These are phyloP conservation scores for Coix lacrymajobi DNA, from an alignment of 176 grass and related monocot species.

Conservation along the genomic window DNA sequence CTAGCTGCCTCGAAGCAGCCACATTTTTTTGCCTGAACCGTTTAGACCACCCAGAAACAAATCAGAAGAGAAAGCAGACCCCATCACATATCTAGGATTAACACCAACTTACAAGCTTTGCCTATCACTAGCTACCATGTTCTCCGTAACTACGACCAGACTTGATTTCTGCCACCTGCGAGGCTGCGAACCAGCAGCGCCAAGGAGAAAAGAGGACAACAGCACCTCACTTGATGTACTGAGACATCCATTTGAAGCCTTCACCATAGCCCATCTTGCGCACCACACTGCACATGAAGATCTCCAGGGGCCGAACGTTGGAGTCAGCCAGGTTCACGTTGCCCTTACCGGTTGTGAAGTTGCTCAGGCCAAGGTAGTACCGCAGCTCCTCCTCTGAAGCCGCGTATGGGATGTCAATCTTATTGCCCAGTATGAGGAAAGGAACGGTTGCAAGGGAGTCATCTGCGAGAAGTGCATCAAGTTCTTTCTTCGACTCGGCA, in stretches of 20 bases:
- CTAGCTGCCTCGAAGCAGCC: background rate
- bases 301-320: slow-evolving; percentile 53
- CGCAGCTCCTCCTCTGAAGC: slow-evolving; percentile 62
- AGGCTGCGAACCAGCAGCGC: background rate
- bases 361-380: slow-evolving; percentile 65
- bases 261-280: slow-evolving; percentile 63
- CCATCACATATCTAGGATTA: slow-evolving; percentile 21
- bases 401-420: slow-evolving; percentile 53
- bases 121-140: slow-evolving; percentile 22
- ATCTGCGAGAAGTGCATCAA: slow-evolving; percentile 44
- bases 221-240: slow-evolving; percentile 55
- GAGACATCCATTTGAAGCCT: slow-evolving; percentile 66
- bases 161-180: background rate
- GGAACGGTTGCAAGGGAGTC: slow-evolving; percentile 42
- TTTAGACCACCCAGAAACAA: slow-evolving; percentile 5
- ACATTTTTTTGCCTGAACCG: background rate
- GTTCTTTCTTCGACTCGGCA: slow-evolving; percentile 46
- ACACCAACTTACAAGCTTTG: slow-evolving; percentile 26
- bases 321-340: slow-evolving; percentile 41
- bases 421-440: slow-evolving; percentile 53
- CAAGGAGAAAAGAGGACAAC: background rate
- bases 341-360: slow-evolving; percentile 67
- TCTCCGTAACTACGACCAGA: slow-evolving; percentile 12
- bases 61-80: slow-evolving; percentile 20
- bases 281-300: slow-evolving; percentile 64